Base-by-base conservation (phyloP, 768 basidiomycete genomes). In the Termitomyces sp. region DNA sequence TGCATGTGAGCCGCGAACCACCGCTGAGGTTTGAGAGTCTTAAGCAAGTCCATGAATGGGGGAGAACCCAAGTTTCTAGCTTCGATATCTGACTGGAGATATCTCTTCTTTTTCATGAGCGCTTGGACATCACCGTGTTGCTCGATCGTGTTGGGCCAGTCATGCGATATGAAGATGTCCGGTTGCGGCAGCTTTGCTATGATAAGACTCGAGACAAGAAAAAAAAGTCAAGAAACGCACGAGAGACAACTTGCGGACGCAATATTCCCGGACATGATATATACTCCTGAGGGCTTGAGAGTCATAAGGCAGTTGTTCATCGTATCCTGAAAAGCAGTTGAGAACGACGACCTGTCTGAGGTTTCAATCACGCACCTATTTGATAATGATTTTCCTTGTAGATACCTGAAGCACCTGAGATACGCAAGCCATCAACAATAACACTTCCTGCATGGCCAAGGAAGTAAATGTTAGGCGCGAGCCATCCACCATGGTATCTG, bases 401-500 rank as follows among this genome's bases (percentile, higher is more conserved):
- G 52, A 98, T 98, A 32, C 97, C 96, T 10, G 94, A 96, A 4
- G 89, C 86, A 2, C 97, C 97, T n/a, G 91, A 87, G 49, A 99
- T 91, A 11, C 93, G 83, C n/a, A 98, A 63, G 0, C 95, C 96
- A 66, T 96, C 90, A 31, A 97, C 86, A 34, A 88, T 84, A 0
- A 99, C 81, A 56, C 91, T 92, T 0, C 96, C 96, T 2, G 95
- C 94, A 68, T 89, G 85, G 0, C 97, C 97, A 3, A 99, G 83
- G 72, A 92, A 98, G 74, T 97, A 99, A 57, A 99, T 95, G 69
- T 96, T 94, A 0, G 91, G 92, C 0, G 96, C 97, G 11, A 98
- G 74, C 96, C 96, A 98, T 9, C 95, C 96, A n/a, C 96, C 96
- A 68, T 98, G 93, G 73, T 94, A 98, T 60, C 94, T 96, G 58